Evolutionary conservation across 2,329 filamentous ascomycete species (phyloP).

Genomic region (Elsinoe necatrix): DNA sequence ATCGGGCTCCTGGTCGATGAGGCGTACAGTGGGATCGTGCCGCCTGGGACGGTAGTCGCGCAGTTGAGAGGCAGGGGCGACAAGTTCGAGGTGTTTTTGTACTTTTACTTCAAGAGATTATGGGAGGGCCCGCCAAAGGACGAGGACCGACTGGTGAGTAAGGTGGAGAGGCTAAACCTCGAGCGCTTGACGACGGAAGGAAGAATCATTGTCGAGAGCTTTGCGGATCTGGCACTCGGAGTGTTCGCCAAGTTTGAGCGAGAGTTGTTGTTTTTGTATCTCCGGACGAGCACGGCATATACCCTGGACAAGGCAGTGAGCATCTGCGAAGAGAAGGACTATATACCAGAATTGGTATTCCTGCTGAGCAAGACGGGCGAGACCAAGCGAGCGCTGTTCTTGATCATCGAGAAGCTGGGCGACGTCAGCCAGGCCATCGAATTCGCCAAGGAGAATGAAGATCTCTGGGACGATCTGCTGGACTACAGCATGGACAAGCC

Average conservation of each 20-base stretch:
- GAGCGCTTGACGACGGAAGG: conserved; percentile 39
- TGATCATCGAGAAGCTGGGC: conserved; percentile 88
- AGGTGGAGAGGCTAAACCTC: conserved; percentile 37
- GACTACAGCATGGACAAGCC: conserved; percentile 98
- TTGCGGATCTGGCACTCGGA: conserved; percentile 77
- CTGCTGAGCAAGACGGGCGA: conserved; percentile 92
- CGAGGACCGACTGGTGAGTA: conserved; percentile 25
- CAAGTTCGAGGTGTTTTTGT: conserved; percentile 63
- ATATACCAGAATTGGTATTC: conserved; percentile 88
- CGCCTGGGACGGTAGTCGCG: conserved; percentile 64
- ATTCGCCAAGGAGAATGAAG: conserved; percentile 86
- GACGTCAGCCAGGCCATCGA: conserved; percentile 89
- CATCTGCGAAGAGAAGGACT: conserved; percentile 73
- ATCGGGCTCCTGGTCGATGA: conserved; percentile 83
- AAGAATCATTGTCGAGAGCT: conserved; percentile 64
- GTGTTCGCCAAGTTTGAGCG: conserved; percentile 82
- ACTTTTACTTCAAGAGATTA: conserved; percentile 80
- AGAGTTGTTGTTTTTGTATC: conserved; percentile 71
- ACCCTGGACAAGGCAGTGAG: conserved; percentile 69
- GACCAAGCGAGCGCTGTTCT: conserved; percentile 79
- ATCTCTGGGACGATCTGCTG: conserved; percentile 90
- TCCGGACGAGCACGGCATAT: conserved; percentile 74
- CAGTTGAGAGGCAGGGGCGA: conserved; percentile 61
- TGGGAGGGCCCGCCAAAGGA: conserved; percentile 67
- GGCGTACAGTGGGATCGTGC: conserved; percentile 78